Base-by-base conservation (phyloP, 2,329 filamentous ascomycete species). In the Phyllosticta citriasiana region DNA sequence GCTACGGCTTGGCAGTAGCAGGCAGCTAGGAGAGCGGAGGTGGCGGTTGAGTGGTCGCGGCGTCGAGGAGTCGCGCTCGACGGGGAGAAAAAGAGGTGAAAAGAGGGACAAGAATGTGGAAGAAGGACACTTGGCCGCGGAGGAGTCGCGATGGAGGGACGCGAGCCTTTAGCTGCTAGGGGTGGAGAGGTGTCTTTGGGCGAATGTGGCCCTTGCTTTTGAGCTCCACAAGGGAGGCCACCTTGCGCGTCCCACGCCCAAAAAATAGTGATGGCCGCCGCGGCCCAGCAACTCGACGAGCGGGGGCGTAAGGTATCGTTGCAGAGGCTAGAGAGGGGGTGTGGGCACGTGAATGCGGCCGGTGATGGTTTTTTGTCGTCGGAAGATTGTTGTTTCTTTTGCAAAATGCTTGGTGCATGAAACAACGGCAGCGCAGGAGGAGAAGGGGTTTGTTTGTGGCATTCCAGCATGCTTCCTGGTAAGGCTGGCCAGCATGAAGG, bases 71-170 rank as follows among this genome's bases (percentile, higher is more conserved):
- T 22, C 57, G 40, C 40, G 40, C 40, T 47, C 40, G 40, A 47
- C 40, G 16, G 40, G 27, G 25, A 52, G 47, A 26, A 53, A 57
- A 55, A 33, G 33, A 56, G 14, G 56, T 33, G 55, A 62, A 47
- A 62, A 35, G 60, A 62, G 54, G 22, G 60, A 62, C 60, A 40
- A 58, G 60, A 62, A 58, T 35, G 50, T 33, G n/a, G 60, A 62
- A 57, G 60, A 57, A 57, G 40, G 55, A 57, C 56, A 57, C 55
- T 40, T 57, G 55, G 60, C 51, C 53, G 53, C 33, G 58, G 40
- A 55, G 58, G 53, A 54, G 52, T 59, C 33, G 35, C 52, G 58
- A 60, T 60, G 58, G 52, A 53, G 58, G 16, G 40, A 47, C 40
- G 40, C 40, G 40, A 47, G 40, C 40, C 40, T 47, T 47, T 4